These are phyloP conservation scores for Vachellia collinsii DNA, from an alignment of 306 rosid genomes.

Conservation along the genomic window DNA sequence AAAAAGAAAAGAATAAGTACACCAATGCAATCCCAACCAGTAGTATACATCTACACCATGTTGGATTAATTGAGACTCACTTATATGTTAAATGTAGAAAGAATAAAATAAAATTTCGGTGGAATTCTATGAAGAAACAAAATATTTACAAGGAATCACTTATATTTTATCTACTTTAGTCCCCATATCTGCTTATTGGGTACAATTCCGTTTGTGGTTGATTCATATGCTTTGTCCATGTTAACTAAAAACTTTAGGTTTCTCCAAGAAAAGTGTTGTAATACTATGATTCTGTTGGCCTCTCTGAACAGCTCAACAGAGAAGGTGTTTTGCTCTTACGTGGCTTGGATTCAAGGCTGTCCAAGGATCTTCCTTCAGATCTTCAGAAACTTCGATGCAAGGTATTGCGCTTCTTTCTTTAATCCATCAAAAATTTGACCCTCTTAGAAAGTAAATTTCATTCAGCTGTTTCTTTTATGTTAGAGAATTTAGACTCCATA, in stretches of 20 bases:
- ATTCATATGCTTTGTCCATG: not conserved
- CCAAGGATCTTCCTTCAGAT: slow-evolving; percentile 95
- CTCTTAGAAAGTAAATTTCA: no score
- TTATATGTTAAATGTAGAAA: no score
- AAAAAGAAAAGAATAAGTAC: not conserved
- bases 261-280: not conserved
- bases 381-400: slow-evolving; percentile 98
- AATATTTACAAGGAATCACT: no score
- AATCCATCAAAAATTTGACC: not conserved
- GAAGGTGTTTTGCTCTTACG: slow-evolving; percentile 93
- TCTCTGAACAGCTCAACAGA: slow-evolving; percentile 71
- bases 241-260: not conserved
- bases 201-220: not conserved
- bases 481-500: no score
- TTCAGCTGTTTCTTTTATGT: no score
- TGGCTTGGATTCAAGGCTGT: slow-evolving; percentile 85
- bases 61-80: not conserved
- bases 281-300: not conserved
- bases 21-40: not conserved
- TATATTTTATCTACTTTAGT: not conserved
- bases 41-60: not conserved
- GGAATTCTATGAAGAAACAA: no score
- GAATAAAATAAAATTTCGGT: no score
- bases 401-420: slow-evolving; percentile 43
- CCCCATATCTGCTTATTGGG: not conserved